These are phyloP conservation scores for Conticribra guillardii DNA, from an alignment of 108 stramenopile species.

Conservation along the genomic window DNA sequence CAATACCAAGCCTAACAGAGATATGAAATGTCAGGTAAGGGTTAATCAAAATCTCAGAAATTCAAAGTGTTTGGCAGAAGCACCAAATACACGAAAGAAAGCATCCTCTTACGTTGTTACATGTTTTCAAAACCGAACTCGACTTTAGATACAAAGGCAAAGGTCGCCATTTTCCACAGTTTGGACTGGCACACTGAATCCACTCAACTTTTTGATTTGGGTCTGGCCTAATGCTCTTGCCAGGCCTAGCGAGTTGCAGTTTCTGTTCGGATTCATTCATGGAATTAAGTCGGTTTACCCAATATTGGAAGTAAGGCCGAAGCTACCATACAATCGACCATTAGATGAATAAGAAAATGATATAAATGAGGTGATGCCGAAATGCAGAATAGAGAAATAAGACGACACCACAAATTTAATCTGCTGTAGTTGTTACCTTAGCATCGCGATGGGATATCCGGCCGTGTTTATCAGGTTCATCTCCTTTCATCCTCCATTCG, in stretches of 20 bases:
- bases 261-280: conserved; percentile 50
- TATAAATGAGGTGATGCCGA: neutral
- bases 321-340: conserved; percentile 20
- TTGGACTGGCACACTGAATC: conserved; percentile 86
- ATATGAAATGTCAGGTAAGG: too few relatives aligned
- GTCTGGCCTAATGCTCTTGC: conserved; percentile 42
- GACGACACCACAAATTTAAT: too few relatives aligned
- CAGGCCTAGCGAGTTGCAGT: conserved; percentile 31
- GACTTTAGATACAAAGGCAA: conserved; percentile 79
- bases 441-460: conserved; percentile 48
- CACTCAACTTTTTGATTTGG: conserved; percentile 61
- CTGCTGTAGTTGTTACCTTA: too few relatives aligned
- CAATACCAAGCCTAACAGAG: conserved; percentile 90
- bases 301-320: conserved; percentile 47
- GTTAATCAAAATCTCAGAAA: too few relatives aligned
- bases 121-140: conserved; percentile 64
- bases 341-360: too few relatives aligned
- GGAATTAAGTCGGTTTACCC: conserved; percentile 47
- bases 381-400: too few relatives aligned
- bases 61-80: too few relatives aligned
- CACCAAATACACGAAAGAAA: too few relatives aligned
- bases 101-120: conserved; percentile 34
- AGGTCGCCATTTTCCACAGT: conserved; percentile 86
- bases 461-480: conserved; percentile 50
- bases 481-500: conserved; percentile 55